phyloP scores from a whole-genome alignment of 768 basidiomycete genomes.

The Collybia nuda region DNA sequence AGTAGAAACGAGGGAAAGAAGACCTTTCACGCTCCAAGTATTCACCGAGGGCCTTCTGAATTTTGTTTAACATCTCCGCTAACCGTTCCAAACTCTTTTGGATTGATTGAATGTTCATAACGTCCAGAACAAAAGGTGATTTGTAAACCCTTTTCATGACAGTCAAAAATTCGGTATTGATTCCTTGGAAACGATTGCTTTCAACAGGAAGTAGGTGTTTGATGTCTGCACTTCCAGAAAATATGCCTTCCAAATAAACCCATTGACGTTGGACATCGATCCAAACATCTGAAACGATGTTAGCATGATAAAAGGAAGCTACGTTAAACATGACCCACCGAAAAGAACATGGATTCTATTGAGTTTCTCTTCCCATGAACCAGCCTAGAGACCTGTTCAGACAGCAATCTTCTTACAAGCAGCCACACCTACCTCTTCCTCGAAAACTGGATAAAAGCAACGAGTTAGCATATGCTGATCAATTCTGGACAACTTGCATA shows the following conservation, averaged over 20 bases:
- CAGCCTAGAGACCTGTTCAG: slow-evolving; percentile 44
- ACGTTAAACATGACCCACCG: slow-evolving; percentile 45
- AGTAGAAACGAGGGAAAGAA: slow-evolving; percentile 99
- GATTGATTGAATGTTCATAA: slow-evolving; percentile 93
- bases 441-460: slow-evolving; percentile 58
- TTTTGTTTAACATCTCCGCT: slow-evolving; percentile 94
- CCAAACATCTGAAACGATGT: slow-evolving; percentile 75
- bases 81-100: slow-evolving; percentile 98
- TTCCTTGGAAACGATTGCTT: slow-evolving; percentile 96
- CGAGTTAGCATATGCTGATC: neutral
- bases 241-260: slow-evolving; percentile 99
- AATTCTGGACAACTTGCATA: slow-evolving; percentile 23
- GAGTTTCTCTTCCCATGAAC: slow-evolving; percentile 95
- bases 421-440: slow-evolving; percentile 67
- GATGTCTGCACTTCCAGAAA: slow-evolving; percentile 99
- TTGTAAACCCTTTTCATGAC: slow-evolving; percentile 99
- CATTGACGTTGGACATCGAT: slow-evolving; percentile 99
- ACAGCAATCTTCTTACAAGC: neutral
- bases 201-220: slow-evolving; percentile 98
- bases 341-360: slow-evolving; percentile 97
- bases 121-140: slow-evolving; percentile 95
- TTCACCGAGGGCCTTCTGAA: slow-evolving; percentile 98
- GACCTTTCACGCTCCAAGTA: slow-evolving; percentile 97
- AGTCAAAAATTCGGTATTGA: slow-evolving; percentile 95
- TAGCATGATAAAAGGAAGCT: slow-evolving; percentile 6